Evolutionary conservation across 1,139 yeast species (phyloP).

Genomic region (Geotrichum siamense): DNA sequence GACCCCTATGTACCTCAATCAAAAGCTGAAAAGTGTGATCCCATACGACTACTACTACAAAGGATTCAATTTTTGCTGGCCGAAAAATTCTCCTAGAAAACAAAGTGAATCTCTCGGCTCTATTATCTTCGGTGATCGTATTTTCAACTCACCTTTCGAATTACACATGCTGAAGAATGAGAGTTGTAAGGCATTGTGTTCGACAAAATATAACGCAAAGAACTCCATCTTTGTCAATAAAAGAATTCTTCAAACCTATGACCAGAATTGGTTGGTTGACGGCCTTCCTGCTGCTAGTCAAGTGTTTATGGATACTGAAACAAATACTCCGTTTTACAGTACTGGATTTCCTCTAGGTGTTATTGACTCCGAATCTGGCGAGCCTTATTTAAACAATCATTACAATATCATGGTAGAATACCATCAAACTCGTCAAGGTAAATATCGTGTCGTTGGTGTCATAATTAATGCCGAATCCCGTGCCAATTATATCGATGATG

Average conservation of each 20-base stretch:
- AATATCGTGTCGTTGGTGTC: constrained; percentile 86
- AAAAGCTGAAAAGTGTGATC: constrained; percentile 23
- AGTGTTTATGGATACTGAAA: constrained; percentile 43
- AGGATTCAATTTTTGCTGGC: constrained; percentile 76
- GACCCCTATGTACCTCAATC: constrained; percentile 59
- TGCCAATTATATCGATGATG: constrained; percentile 35
- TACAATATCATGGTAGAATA: constrained; percentile 73
- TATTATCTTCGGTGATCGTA: constrained; percentile 89
- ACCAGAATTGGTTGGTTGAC: constrained; percentile 88
- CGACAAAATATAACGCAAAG: constrained; percentile 47
- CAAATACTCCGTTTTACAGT: constrained; percentile 47
- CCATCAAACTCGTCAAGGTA: constrained; percentile 63
- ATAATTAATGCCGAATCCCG: constrained; percentile 64
- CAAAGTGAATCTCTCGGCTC: constrained; percentile 91
- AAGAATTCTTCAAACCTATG: constrained; percentile 73
- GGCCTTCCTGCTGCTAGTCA: constrained; percentile 89
- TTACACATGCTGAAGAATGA: constrained; percentile 68
- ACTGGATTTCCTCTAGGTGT: constrained; percentile 76
- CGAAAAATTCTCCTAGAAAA: constrained; percentile 52
- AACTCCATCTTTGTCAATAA: constrained; percentile 72
- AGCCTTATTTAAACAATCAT: constrained; percentile 69
- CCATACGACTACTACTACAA: constrained; percentile 70
- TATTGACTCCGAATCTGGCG: constrained; percentile 28
- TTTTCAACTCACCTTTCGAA: constrained; percentile 84
- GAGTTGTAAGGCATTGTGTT: constrained; percentile 60